phyloP scores from a whole-genome alignment of 73 alveolate species.

The Paramecium sexaurelia region DNA sequence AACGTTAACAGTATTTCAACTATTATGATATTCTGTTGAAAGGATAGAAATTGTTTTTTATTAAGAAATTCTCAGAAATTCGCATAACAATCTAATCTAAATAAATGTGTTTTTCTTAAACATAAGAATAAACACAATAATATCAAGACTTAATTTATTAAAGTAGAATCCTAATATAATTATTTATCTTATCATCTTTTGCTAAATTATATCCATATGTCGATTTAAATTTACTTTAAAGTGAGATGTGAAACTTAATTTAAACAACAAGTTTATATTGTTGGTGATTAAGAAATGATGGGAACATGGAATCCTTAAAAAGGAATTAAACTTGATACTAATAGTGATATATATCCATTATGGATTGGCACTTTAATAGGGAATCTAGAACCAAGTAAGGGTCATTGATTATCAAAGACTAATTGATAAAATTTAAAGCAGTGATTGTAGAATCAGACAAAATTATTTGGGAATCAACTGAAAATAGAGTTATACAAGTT shows the following conservation, averaged over 20 bases:
- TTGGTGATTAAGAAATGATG: background rate
- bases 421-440: background rate
- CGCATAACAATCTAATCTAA: background rate
- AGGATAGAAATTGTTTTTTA: background rate
- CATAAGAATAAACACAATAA: background rate
- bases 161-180: background rate
- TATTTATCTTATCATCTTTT: background rate
- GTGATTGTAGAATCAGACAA: background rate
- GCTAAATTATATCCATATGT: background rate
- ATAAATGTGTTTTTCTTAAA: background rate
- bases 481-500: background rate
- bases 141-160: background rate
- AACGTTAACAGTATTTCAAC: background rate
- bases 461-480: constrained; percentile 6
- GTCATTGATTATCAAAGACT: background rate
- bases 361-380: background rate
- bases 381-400: background rate
- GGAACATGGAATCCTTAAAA: background rate
- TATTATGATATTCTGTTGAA: background rate
- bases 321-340: background rate
- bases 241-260: constrained; percentile 12
- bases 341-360: background rate
- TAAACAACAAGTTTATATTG: background rate
- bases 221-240: constrained; percentile 17
- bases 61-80: background rate